Conservation (phyloP, 1,139 yeast genomes). For the Scheffersomyces lignicola region DNA sequence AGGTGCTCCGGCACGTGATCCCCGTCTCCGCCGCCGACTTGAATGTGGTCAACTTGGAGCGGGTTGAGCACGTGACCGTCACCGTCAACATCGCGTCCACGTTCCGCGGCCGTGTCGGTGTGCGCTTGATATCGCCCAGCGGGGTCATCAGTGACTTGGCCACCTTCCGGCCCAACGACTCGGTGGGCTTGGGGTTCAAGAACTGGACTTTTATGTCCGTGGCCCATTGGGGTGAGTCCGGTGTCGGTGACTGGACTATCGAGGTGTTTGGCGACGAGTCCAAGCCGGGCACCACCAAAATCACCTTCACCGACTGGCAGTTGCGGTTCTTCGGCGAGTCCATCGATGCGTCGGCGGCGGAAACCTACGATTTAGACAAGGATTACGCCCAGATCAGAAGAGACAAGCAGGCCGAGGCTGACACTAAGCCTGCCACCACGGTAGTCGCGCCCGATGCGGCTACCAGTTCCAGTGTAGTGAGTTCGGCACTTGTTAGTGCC, state of each 20-base stretch:
- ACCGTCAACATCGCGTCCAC: constrained; percentile 68
- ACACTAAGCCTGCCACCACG: constrained; percentile 4
- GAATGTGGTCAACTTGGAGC: constrained; percentile 58
- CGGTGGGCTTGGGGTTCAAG: constrained; percentile 55
- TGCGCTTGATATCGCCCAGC: constrained; percentile 69
- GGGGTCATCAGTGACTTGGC: constrained; percentile 79
- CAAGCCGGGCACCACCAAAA: constrained; percentile 25
- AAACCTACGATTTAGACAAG: constrained; percentile 37
- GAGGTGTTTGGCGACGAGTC: constrained; percentile 45
- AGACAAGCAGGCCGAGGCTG: constrained; percentile 20
- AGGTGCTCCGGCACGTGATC: constrained; percentile 40
- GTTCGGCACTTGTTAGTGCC: constrained; percentile 4
- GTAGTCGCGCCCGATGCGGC: neutral
- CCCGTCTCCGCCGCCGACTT: constrained; percentile 52
- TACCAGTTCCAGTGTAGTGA: neutral
- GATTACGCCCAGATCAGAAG: constrained; percentile 45
- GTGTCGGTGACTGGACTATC: constrained; percentile 80
- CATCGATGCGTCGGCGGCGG: constrained; percentile 61
- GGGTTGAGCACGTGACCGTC: constrained; percentile 84
- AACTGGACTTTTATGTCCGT: constrained; percentile 98
- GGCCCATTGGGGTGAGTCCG: constrained; percentile 95
- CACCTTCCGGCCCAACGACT: constrained; percentile 64
- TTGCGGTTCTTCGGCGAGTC: constrained; percentile 81
- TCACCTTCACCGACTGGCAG: constrained; percentile 69
- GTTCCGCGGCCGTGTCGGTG: constrained; percentile 69